Evolutionary conservation across 1,139 yeast genomes (phyloP), one percentile per base, ranked within the genome.

Genomic region (Suhomyces wounanorum): DNA sequence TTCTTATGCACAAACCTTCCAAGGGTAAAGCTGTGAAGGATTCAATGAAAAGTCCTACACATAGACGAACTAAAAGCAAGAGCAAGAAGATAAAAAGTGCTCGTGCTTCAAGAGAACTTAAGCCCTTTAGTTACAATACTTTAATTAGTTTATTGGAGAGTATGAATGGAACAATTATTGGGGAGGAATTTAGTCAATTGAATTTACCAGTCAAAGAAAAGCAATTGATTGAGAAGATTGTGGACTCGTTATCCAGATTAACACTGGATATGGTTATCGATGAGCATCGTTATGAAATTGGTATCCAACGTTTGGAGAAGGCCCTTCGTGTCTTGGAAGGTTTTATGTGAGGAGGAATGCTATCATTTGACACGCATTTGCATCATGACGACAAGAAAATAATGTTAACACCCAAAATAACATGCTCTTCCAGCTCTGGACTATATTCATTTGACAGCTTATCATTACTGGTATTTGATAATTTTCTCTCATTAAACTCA

Each of bases 181-280:
- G 86, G 3, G 83, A 85, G 59, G 95, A 89, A 58, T 87, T 91
- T 62, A 83, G 85, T 45, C 83, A 82, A 51, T 70, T 91, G 54
- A 89, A 88, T 45, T 76, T 91, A 54, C 92, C 95, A 3, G 70
- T 80, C 0, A 85, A 85, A 55, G 97, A 91, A 64, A 87, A 88
- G 58, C 87, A 83, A 58, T 74, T 91, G 48, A 77, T 92, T 47
- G 97, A 91, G 64, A 85, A 89, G 67, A 83, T 92, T 44, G 88
- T 92, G 5, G 96, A 90, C 61, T 86, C 96, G 1, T 73, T 92
- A 51, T 86, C 95, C 21, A 77, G 95, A 59, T 78, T 92, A 54
- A 89, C 96, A 3, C 89, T 92, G 51, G 97, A 91, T 64, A 91
- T 92, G 89, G 86, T 89, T 49, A 68, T 89, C 49, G 96, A 92